Percentiles rank a stretch among this genome's conserved stretches.
phyloP scores from a whole-genome alignment of 106 monocot species.

The Platanthera guangdongensis region DNA sequence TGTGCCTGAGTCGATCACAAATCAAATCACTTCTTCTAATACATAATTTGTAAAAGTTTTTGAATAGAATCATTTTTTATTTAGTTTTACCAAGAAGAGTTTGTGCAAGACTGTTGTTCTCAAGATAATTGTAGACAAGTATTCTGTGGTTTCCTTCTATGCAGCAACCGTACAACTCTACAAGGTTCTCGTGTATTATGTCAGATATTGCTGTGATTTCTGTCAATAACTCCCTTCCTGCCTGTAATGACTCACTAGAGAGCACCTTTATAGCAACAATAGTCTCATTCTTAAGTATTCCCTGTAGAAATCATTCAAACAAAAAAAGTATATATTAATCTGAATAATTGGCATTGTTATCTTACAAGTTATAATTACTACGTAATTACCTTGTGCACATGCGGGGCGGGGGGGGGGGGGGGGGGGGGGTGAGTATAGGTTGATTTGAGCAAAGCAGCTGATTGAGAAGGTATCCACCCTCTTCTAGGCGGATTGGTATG shows the following conservation, averaged over 20 bases:
- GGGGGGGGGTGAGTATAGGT: too few species aligned
- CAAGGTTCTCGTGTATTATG: constrained; percentile 45
- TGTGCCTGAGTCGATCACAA: background rate
- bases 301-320: constrained; percentile 19
- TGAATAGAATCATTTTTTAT: background rate
- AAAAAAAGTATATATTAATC: background rate
- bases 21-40: background rate
- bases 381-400: constrained; percentile 14
- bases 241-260: constrained; percentile 48
- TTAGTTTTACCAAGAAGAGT: constrained; percentile 38
- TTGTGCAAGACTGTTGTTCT: constrained; percentile 50
- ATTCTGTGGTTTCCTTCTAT: constrained; percentile 42
- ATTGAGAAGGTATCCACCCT: too few species aligned
- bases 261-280: constrained; percentile 49
- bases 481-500: too few species aligned
- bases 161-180: constrained; percentile 44
- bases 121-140: constrained; percentile 44
- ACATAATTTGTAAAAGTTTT: background rate
- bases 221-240: constrained; percentile 33
- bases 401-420: too few species aligned
- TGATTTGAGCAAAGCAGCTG: too few species aligned
- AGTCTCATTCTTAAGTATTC: constrained; percentile 41
- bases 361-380: background rate
- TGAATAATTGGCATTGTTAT: background rate
- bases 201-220: constrained; percentile 40